Percentiles rank a stretch among this genome's conserved stretches.
Conservation (phyloP, 1,284 basidiomycete genomes). For the Cutaneotrichosporon cavernicola region DNA sequence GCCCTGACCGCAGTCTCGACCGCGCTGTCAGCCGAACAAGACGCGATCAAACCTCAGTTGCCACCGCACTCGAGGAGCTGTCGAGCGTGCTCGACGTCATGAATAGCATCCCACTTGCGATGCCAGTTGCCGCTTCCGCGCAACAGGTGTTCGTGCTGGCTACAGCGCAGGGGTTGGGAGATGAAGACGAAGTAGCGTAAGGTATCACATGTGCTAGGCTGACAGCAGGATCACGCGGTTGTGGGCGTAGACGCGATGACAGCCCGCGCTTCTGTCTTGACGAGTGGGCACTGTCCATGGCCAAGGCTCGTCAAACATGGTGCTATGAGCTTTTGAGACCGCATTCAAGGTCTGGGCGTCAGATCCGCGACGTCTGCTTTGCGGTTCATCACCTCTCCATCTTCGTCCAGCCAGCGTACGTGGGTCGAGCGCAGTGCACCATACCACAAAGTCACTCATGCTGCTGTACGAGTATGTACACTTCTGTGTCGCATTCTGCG, state of each 20-base stretch:
- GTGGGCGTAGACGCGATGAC: neutral
- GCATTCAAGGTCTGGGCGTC: no score
- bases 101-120: neutral
- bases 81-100: neutral
- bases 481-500: no score
- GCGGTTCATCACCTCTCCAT: no score
- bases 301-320: no score
- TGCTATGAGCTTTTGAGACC: no score
- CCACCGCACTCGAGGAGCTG: neutral
- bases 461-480: no score
- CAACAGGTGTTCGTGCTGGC: conserved; percentile 3
- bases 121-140: neutral
- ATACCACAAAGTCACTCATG: no score
- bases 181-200: conserved; percentile 17
- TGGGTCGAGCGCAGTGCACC: no score
- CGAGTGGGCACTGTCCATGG: no score
- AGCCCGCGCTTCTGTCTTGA: no score
- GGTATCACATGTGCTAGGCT: conserved; percentile 7
- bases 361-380: no score
- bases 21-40: neutral
- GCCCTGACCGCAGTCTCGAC: neutral
- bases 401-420: no score
- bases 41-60: neutral
- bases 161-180: conserved; percentile 14
- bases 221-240: conserved; percentile 18